phyloP scores from a whole-genome alignment of 75 land plant species.

The Pinus albicaulis region DNA sequence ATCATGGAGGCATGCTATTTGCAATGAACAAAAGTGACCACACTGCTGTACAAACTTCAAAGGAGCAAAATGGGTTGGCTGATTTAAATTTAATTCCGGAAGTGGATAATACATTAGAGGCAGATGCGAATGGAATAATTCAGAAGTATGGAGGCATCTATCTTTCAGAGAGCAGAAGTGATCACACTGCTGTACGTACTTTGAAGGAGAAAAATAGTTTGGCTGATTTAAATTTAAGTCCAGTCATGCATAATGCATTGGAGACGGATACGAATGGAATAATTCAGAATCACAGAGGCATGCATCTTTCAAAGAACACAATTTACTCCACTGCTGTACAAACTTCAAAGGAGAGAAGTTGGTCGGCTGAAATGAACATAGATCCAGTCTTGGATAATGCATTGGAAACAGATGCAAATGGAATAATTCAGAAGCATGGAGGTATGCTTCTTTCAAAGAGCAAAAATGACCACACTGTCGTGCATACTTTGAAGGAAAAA shows the following conservation, averaged over 20 bases:
- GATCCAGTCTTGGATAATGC: background rate
- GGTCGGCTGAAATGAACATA: background rate
- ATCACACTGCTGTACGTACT: background rate
- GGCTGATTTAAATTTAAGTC: slow-evolving; percentile 7
- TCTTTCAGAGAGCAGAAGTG: background rate
- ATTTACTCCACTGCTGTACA: background rate
- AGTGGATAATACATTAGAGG: background rate
- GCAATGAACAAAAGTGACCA: background rate
- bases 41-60: background rate
- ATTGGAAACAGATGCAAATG: background rate
- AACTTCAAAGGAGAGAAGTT: background rate
- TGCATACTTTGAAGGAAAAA: background rate
- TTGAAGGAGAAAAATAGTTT: background rate
- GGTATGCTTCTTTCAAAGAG: background rate
- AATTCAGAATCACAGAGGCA: background rate
- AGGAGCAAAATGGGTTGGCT: background rate
- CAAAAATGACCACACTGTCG: background rate
- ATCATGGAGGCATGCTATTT: no score
- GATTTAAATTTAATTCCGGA: slow-evolving; percentile 5
- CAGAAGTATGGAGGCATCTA: background rate
- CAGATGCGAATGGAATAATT: background rate
- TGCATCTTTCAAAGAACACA: background rate
- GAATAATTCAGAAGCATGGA: background rate
- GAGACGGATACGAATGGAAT: background rate
- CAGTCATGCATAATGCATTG: background rate